Conservation (phyloP, 345 rosid species). For the Gossypioides kirkii region DNA sequence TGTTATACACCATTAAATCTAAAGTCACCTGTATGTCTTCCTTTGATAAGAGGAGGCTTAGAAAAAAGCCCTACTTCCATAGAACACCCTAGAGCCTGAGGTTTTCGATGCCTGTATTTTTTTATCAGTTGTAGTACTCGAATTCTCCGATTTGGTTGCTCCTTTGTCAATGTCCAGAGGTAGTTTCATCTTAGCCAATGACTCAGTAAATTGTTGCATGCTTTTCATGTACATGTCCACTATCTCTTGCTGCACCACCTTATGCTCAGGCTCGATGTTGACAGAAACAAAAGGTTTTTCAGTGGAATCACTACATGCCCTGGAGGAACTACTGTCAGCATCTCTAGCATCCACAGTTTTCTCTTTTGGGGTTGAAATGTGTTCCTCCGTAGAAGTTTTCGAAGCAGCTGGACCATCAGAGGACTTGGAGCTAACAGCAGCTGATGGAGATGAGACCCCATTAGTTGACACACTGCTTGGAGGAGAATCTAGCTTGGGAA, state of each 20-base stretch:
- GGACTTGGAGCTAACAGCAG: constrained; percentile 53
- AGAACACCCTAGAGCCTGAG: constrained; percentile 77
- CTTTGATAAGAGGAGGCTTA: constrained; percentile 43
- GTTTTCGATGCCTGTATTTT: constrained; percentile 60
- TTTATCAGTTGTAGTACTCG: constrained; percentile 66
- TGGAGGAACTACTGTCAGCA: constrained; percentile 46
- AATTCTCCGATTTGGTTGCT: constrained; percentile 67
- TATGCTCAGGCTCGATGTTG: constrained; percentile 65
- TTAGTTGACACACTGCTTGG: constrained; percentile 73
- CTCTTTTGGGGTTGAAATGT: constrained; percentile 38
- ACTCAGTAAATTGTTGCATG: constrained; percentile 99
- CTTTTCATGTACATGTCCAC: constrained; percentile 99
- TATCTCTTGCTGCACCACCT: constrained; percentile 83
- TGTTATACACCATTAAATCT: constrained; percentile 40
- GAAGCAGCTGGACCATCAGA: constrained; percentile 41
- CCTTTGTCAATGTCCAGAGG: constrained; percentile 76
- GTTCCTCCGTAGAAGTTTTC: constrained; percentile 41
- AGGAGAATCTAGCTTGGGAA: constrained; percentile 66
- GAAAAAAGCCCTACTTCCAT: constrained; percentile 96
- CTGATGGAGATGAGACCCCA: constrained; percentile 64
- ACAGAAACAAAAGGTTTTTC: constrained; percentile 44
- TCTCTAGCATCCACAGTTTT: constrained; percentile 35
- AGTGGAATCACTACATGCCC: constrained; percentile 29
- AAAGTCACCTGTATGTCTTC: constrained; percentile 62
- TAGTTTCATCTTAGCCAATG: constrained; percentile 97